These are phyloP conservation scores for Cadophora sp. DNA, from an alignment of 2,329 filamentous ascomycete genomes.

Conservation along the genomic window DNA sequence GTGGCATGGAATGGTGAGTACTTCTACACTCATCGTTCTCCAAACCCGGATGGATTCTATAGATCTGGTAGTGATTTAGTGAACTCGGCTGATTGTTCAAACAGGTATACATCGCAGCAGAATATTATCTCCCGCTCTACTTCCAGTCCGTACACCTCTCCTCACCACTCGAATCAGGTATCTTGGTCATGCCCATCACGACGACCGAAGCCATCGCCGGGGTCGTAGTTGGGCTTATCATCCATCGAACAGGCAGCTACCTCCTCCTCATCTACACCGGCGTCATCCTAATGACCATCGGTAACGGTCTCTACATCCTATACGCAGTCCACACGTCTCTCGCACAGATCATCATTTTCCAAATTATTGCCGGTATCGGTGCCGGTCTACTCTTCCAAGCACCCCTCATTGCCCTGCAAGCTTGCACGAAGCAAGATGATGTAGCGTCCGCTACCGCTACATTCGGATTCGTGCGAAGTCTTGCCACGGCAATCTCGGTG, in stretches of 20 bases:
- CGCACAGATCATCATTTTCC: slow-evolving; percentile 53
- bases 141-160: slow-evolving; percentile 79
- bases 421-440: slow-evolving; percentile 48
- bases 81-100: background rate
- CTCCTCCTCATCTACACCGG: slow-evolving; percentile 54
- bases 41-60: background rate
- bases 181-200: slow-evolving; percentile 69
- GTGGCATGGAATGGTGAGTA: slow-evolving; percentile 65
- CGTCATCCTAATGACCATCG: slow-evolving; percentile 49
- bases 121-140: slow-evolving; percentile 61
- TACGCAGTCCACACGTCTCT: slow-evolving; percentile 48
- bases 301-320: slow-evolving; percentile 54
- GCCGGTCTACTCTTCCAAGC: slow-evolving; percentile 59
- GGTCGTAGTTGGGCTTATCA: slow-evolving; percentile 54
- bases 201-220: slow-evolving; percentile 52
- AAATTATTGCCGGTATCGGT: slow-evolving; percentile 58
- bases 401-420: slow-evolving; percentile 62
- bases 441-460: slow-evolving; percentile 58
- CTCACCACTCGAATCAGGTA: slow-evolving; percentile 73
- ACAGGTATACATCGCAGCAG: slow-evolving; percentile 55
- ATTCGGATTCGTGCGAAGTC: slow-evolving; percentile 53
- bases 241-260: slow-evolving; percentile 57
- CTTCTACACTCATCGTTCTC: background rate
- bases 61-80: background rate
- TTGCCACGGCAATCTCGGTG: slow-evolving; percentile 51